Evolutionary conservation across 1,139 yeast genomes (phyloP).

Genomic region (Candida sanyaensis): DNA sequence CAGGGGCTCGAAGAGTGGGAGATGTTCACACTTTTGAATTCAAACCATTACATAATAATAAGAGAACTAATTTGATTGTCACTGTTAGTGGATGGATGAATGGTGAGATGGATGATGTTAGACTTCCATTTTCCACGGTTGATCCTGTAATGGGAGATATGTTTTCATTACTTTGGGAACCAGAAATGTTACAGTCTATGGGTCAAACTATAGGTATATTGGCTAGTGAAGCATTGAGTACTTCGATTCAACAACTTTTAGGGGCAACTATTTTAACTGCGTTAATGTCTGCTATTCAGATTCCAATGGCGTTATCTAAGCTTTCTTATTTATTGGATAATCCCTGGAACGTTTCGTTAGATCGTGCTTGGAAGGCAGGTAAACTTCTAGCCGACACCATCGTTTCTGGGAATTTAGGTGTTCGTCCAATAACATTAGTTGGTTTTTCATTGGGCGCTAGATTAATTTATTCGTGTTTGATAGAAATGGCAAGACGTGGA

Average conservation of each 20-base stretch:
- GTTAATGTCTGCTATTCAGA: slow-evolving; percentile 91
- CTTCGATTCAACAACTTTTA: slow-evolving; percentile 90
- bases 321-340: slow-evolving; percentile 88
- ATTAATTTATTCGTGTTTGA: slow-evolving; percentile 84
- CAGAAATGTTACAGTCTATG: slow-evolving; percentile 93
- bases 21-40: slow-evolving; percentile 93
- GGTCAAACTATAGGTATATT: slow-evolving; percentile 94
- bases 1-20: slow-evolving; percentile 86
- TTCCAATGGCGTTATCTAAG: slow-evolving; percentile 90
- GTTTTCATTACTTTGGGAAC: slow-evolving; percentile 93
- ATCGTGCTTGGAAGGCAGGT: slow-evolving; percentile 98
- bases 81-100: slow-evolving; percentile 99
- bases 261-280: slow-evolving; percentile 94
- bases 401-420: slow-evolving; percentile 84
- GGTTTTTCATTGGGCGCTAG: slow-evolving; percentile 96
- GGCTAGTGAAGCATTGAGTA: slow-evolving; percentile 91
- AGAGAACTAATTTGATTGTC: slow-evolving; percentile 82
- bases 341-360: slow-evolving; percentile 97
- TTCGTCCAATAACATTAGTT: slow-evolving; percentile 86
- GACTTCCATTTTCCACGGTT: slow-evolving; percentile 93
- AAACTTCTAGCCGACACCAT: slow-evolving; percentile 87
- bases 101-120: slow-evolving; percentile 91
- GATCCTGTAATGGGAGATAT: slow-evolving; percentile 98
- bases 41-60: slow-evolving; percentile 88
- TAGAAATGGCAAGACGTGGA: slow-evolving; percentile 82